Evolutionary conservation across 768 basidiomycete species (phyloP), one percentile per base, ranked within the genome.

Genomic region (Hericium rajendrae): DNA sequence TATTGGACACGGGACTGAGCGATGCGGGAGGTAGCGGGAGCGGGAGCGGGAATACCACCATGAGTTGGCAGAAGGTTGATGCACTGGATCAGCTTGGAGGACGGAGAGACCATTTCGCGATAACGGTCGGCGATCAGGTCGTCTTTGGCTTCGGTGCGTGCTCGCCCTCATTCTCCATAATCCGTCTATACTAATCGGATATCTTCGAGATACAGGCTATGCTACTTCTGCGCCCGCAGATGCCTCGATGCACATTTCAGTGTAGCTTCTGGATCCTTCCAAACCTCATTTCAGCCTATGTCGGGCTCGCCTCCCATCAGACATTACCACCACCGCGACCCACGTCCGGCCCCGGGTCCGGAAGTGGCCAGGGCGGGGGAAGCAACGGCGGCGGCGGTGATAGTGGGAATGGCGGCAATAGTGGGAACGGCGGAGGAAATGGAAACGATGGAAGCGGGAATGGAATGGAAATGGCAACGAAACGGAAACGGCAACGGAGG

Each of bases 141-240:
- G 67, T 94, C 10, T 88, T 93, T 68, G 86, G 85, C 38, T 88
- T 86, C 65, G 90, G 90, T 91, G 62, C 62, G 85, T 71, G 22
- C 51, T 53, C 20, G 37, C n/a, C 12, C 53, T 39, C 26, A 16
- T 10, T 15, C 40, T 56, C 52, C 6, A 22, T n/a, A 62, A 53
- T 13, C 16, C 4, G 28, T 1, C 13, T 41, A n/a, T 48, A 41
- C 18, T 28, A 13, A 50, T 22, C 48, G 57, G 18, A 53, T 38
- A 40, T 22, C 50, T 20, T 4, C 26, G 39, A 15, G 38, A 28
- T 38, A 39, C 56, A 85, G 80, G 79, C 15, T 84, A 82, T 63
- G 73, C 67, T 18, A 59, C 71, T 43, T 73, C 67, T 59, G 76
- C 73, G 1, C 81, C 87, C 5, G 83, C 81, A 10, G 71, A 83